Evolutionary conservation across 495 filamentous ascomycete species (phyloP), one percentile per base, ranked within the genome.

Genomic region (Talaromyces trachyspermus): DNA sequence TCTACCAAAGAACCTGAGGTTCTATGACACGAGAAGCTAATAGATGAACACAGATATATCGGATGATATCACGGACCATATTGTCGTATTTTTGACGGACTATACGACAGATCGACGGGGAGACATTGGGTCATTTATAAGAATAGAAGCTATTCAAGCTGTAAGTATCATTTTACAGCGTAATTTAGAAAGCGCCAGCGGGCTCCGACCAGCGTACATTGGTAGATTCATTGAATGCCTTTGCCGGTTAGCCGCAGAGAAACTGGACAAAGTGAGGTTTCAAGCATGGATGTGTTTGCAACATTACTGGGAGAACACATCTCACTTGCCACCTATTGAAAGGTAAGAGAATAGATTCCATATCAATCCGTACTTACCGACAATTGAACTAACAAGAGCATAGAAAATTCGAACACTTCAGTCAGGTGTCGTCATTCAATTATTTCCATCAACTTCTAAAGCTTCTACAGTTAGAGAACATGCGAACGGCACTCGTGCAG

Each of bases 91-190:
- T 8, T 59, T 97, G 35, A 84, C 92, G 46, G 90, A 99, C 58
- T 96, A 97, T 53, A 89, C 86, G 0, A 86, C 85, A 8, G 89
- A 86, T 54, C 76, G 85, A 32, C 75, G 88, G 7, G 94, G 92
- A 10, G 92, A 99, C 56, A 73, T 96, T 45, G 92, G 92, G 3
- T 94, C 88, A 2, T 76, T 85, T 23, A 84, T 91, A 10, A 74
- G 92, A 10, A 56, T 88, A 11, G 85, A 89, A 56, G 90, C 86
- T 23, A 74, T 95, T 17, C 74, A 76, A 52, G 82, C 81, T 2
- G 72, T 77, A 1, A 68, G 63, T 25, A 49, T 56, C 26, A 43
- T 67, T 38, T 49, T 71, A 22, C 52, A 61, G 8, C 64, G 38
- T 30, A 49, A 56, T 15, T 36, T 50, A 3, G 35, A 26, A n/a